phyloP scores from a whole-genome alignment of 805 yeast species.

The Candida cerambycidarum region DNA sequence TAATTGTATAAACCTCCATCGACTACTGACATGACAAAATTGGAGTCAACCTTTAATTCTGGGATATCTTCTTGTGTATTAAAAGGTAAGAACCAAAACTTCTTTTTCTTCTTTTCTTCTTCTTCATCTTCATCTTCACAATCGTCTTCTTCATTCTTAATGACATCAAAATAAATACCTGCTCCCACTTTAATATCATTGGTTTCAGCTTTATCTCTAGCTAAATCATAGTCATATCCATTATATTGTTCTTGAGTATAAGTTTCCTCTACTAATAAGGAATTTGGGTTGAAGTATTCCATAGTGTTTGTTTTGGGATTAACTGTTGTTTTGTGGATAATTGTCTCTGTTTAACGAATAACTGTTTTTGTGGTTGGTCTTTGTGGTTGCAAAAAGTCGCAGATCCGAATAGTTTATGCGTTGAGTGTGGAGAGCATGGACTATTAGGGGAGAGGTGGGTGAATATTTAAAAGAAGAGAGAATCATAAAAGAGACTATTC shows the following conservation, averaged over 20 bases:
- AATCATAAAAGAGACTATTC: too few relatives aligned
- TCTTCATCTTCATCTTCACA: conserved; percentile 15
- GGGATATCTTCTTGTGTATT: conserved; percentile 2
- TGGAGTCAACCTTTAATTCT: conserved; percentile 9
- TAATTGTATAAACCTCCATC: conserved; percentile 7
- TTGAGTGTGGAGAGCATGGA: too few relatives aligned
- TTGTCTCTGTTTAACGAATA: too few relatives aligned
- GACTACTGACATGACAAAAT: conserved; percentile 12
- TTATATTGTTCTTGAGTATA: conserved; percentile 1
- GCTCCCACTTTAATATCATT: conserved; percentile 17
- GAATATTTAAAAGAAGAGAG: too few relatives aligned
- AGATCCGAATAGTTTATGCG: too few relatives aligned
- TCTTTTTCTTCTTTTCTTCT: conserved; percentile 13
- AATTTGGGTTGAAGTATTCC: conserved; percentile 4
- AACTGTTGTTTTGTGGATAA: background rate
- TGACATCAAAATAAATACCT: conserved; percentile 19
- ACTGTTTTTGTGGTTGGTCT: background rate
- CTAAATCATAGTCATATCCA: conserved; percentile 5
- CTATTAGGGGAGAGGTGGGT: too few relatives aligned
- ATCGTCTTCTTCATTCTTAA: conserved; percentile 11
- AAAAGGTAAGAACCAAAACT: conserved; percentile 21
- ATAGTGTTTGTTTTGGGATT: too few relatives aligned
- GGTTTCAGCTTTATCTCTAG: conserved; percentile 1
- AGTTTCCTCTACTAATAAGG: conserved; percentile 7
- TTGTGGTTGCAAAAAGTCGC: conserved; percentile 12